These are phyloP conservation scores for Alternaria novae-zelandiae DNA, from an alignment of 2,329 filamentous ascomycete species.

Conservation along the genomic window DNA sequence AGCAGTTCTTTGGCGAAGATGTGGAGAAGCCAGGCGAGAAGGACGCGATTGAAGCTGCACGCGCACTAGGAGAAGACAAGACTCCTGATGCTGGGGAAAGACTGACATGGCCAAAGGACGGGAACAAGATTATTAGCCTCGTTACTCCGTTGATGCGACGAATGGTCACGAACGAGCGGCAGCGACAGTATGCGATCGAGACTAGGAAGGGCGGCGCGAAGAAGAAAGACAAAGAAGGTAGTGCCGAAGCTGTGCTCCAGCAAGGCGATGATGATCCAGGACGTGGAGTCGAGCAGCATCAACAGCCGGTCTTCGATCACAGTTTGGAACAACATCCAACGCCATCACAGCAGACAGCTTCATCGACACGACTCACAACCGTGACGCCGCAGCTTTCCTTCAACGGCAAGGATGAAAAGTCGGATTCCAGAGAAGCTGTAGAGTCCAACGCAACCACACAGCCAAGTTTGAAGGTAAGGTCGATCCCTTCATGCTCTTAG, in stretches of 20 bases:
- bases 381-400: not conserved
- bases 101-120: constrained; percentile 62
- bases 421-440: not conserved
- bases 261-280: constrained; percentile 5
- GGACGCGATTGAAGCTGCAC: constrained; percentile 42
- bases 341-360: not conserved
- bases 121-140: constrained; percentile 62
- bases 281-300: constrained; percentile 17
- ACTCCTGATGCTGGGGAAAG: constrained; percentile 40
- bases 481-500: not conserved
- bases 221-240: constrained; percentile 34
- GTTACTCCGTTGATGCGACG: constrained; percentile 63
- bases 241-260: constrained; percentile 20
- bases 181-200: constrained; percentile 64
- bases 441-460: not conserved
- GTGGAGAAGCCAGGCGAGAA: constrained; percentile 39
- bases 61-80: constrained; percentile 51
- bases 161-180: constrained; percentile 67
- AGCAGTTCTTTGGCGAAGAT: constrained; percentile 57
- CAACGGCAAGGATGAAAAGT: not conserved
- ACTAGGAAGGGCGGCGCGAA: constrained; percentile 58
- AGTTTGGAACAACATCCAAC: constrained; percentile 4
- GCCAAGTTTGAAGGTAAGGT: not conserved
- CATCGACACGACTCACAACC: not conserved
- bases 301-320: constrained; percentile 15